Percentiles rank a stretch among this genome's conserved stretches.
These are phyloP conservation scores for Boechera retrofracta DNA, from an alignment of 345 rosid genomes.

Conservation along the genomic window DNA sequence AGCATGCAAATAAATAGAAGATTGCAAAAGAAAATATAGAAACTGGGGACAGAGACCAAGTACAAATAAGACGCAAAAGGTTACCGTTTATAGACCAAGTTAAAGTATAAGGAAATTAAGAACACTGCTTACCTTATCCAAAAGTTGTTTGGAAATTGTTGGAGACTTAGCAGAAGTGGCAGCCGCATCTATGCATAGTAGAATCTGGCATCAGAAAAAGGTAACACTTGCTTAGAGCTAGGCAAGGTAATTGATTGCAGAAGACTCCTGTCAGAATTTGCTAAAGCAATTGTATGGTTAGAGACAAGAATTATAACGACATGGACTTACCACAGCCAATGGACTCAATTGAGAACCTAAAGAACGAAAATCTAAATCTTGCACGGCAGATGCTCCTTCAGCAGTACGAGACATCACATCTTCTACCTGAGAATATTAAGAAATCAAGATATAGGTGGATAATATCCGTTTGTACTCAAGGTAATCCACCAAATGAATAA, in stretches of 20 bases:
- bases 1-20: slow-evolving; percentile 7
- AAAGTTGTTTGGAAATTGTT: slow-evolving; percentile 74
- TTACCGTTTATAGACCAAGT: slow-evolving; percentile 21
- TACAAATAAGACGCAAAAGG: background rate
- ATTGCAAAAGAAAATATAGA: slow-evolving; percentile 3
- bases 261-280: slow-evolving; percentile 13
- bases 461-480: background rate
- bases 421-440: slow-evolving; percentile 63
- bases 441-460: slow-evolving; percentile 17
- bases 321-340: slow-evolving; percentile 79
- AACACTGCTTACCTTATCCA: slow-evolving; percentile 73
- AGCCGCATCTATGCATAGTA: slow-evolving; percentile 93
- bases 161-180: slow-evolving; percentile 83
- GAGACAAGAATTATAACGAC: slow-evolving; percentile 16
- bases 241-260: slow-evolving; percentile 23
- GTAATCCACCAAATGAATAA: background rate
- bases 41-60: slow-evolving; percentile 19
- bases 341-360: slow-evolving; percentile 81
- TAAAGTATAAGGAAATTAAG: slow-evolving; percentile 26
- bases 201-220: slow-evolving; percentile 64
- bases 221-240: slow-evolving; percentile 30
- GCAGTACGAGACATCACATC: slow-evolving; percentile 86
- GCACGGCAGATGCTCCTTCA: slow-evolving; percentile 70
- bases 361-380: slow-evolving; percentile 74
- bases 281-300: background rate